A percentile compares a stretch with the other conserved stretches of the same genome.
Evolutionary conservation across 305 asterid species (phyloP).

Genomic region (Fraxinus baroniana): DNA sequence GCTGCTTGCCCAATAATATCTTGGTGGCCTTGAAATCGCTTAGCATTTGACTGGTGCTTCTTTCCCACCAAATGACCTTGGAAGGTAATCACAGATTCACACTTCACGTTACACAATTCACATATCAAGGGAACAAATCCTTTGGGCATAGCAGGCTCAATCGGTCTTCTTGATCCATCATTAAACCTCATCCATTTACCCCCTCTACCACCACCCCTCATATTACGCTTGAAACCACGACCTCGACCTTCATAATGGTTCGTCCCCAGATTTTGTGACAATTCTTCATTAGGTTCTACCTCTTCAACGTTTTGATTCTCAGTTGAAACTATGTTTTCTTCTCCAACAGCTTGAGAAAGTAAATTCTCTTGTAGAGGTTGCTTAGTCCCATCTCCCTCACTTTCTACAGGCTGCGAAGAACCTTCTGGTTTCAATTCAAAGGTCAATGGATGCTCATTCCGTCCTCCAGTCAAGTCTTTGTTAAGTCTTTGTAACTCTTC

Average conservation of each 20-base stretch:
- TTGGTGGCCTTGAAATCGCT: constrained; percentile 46
- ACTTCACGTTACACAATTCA: constrained; percentile 57
- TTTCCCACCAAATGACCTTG: constrained; percentile 64
- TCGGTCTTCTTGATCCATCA: constrained; percentile 32
- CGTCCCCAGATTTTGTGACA: constrained; percentile 22
- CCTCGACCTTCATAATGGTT: constrained; percentile 27
- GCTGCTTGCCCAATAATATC: constrained; percentile 46
- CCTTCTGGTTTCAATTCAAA: constrained; percentile 33
- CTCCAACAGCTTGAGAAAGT: constrained; percentile 31
- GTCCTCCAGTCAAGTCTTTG: constrained; percentile 28
- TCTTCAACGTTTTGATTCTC: constrained; percentile 35
- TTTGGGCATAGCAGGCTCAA: constrained; percentile 47
- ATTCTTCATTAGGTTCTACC: constrained; percentile 27
- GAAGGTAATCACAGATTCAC: constrained; percentile 54
- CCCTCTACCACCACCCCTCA: constrained; percentile 43
- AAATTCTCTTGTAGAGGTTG: constrained; percentile 27
- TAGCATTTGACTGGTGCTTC: constrained; percentile 56
- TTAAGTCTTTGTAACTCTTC: constrained; percentile 43
- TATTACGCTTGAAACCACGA: constrained; percentile 42
- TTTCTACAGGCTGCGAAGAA: constrained; percentile 29
- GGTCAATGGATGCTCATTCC: constrained; percentile 27
- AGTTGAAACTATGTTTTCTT: constrained; percentile 29
- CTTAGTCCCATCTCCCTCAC: constrained; percentile 20
- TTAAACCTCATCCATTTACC: constrained; percentile 33
- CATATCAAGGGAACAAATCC: constrained; percentile 54